Evolutionary conservation across 306 rosid genomes (phyloP).

Genomic region (Sicyos baderoa): DNA sequence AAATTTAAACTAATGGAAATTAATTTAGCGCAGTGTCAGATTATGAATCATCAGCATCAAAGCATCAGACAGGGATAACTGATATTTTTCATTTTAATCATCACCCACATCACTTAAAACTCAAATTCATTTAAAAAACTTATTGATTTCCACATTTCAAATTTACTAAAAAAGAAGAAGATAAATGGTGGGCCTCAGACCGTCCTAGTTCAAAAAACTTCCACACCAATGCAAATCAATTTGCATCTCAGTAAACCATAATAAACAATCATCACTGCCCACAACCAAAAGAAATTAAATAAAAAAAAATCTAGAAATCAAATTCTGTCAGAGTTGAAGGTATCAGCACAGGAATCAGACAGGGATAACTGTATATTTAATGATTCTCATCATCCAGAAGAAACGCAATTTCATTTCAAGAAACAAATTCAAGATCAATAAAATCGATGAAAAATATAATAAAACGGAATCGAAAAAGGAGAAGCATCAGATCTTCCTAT

Average conservation of each 20-base stretch:
- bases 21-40: no score
- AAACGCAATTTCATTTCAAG: not conserved
- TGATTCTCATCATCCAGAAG: constrained; percentile 8
- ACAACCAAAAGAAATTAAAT: not conserved
- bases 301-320: not conserved
- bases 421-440: not conserved
- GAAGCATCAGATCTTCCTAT: constrained; percentile 59
- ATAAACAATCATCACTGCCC: constrained; percentile 46
- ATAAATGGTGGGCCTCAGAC: constrained; percentile 57
- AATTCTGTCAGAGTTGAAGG: constrained; percentile 12
- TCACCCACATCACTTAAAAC: constrained; percentile 35
- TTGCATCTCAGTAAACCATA: constrained; percentile 34
- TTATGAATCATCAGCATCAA: constrained; percentile 48
- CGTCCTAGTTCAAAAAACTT: constrained; percentile 68
- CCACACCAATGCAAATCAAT: constrained; percentile 39
- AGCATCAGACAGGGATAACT: constrained; percentile 80
- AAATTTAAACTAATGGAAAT: no score
- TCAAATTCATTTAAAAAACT: no score
- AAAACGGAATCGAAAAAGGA: not conserved
- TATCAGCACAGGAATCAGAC: constrained; percentile 15
- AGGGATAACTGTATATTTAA: constrained; percentile 19
- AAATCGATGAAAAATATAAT: not conserved
- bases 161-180: not conserved
- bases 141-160: not conserved
- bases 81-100: constrained; percentile 35